Percentiles rank a stretch among this genome's conserved stretches.
Evolutionary conservation across 192 early-diverging fungal species (phyloP).

Genomic region (Funneliformis mosseae): DNA sequence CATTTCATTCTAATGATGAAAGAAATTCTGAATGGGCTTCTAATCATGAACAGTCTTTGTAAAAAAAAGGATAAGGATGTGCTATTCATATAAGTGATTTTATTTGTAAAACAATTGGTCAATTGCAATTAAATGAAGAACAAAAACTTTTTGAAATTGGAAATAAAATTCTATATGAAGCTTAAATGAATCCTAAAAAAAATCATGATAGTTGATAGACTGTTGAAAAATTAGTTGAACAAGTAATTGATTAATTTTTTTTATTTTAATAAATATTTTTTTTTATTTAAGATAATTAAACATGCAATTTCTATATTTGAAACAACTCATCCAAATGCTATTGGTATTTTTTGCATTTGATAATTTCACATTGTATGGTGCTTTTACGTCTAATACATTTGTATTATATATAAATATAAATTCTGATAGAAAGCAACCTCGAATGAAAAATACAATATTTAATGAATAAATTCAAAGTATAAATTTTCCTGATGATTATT

Average conservation of each 20-base stretch:
- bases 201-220: slow-evolving; percentile 17
- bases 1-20: slow-evolving; percentile 31
- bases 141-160: no score
- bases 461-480: slow-evolving; percentile 2
- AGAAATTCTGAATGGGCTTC: background rate
- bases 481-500: slow-evolving; percentile 9
- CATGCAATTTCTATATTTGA: background rate
- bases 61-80: background rate
- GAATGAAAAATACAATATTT: slow-evolving; percentile 7
- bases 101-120: slow-evolving; percentile 6
- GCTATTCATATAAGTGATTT: background rate
- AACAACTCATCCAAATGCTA: background rate
- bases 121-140: background rate
- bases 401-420: slow-evolving; percentile 30
- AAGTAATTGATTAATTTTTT: no score
- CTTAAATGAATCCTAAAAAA: slow-evolving; percentile 21
- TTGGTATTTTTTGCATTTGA: slow-evolving; percentile 38
- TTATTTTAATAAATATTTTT: no score
- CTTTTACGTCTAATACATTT: slow-evolving; percentile 18
- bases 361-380: slow-evolving; percentile 22
- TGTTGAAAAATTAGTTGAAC: slow-evolving; percentile 7
- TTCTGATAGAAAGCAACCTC: slow-evolving; percentile 17
- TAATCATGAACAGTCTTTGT: background rate
- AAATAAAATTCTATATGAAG: background rate
- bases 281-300: no score